phyloP scores from a whole-genome alignment of 1,284 basidiomycete genomes.

The Agroathelia rolfsii region DNA sequence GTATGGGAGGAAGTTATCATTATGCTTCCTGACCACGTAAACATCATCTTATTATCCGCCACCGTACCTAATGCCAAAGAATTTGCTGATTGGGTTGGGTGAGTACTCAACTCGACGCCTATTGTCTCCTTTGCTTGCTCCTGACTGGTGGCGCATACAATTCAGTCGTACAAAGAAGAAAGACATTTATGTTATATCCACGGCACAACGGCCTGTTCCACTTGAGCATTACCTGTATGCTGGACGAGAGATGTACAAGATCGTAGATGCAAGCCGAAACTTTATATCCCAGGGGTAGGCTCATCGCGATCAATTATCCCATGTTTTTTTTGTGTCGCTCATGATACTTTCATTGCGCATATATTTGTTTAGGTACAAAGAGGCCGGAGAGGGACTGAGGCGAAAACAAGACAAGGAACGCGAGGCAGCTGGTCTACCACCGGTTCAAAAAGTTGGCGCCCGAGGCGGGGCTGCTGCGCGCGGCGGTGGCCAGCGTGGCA shows the following conservation, averaged over 20 bases:
- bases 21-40: conserved; percentile 95
- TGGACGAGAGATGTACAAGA: conserved; percentile 84
- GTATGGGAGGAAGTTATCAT: conserved; percentile 99
- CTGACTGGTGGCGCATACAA: no score
- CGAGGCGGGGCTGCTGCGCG: conserved; percentile 59
- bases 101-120: conserved; percentile 10
- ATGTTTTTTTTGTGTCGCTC: conserved; percentile 9
- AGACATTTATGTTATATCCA: conserved; percentile 98
- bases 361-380: conserved; percentile 78
- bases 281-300: conserved; percentile 70
- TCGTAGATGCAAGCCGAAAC: conserved; percentile 77
- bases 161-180: conserved; percentile 97
- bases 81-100: conserved; percentile 99
- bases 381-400: conserved; percentile 79
- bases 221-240: conserved; percentile 97
- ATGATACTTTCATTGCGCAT: no score
- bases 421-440: conserved; percentile 84
- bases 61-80: conserved; percentile 98
- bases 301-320: conserved; percentile 5
- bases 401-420: conserved; percentile 97
- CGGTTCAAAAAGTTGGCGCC: conserved; percentile 72
- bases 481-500: conserved; percentile 47
- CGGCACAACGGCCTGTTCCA: conserved; percentile 92
- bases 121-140: conserved; percentile 7
- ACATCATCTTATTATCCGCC: conserved; percentile 92